Conservation (phyloP, 306 rosid genomes). For the Carpinus fangiana region DNA sequence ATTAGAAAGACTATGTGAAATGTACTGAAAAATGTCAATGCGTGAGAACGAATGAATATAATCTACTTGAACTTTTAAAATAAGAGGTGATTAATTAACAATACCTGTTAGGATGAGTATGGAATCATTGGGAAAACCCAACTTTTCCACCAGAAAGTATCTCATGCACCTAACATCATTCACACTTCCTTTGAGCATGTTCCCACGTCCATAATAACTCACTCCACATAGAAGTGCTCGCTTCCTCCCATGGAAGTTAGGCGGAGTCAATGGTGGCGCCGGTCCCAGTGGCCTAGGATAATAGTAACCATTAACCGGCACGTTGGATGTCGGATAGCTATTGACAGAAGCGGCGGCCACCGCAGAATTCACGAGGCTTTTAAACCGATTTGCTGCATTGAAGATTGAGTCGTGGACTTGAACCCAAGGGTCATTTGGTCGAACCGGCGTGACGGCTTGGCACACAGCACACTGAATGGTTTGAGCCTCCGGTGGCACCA, state of each 20-base stretch:
- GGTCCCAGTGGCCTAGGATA: slow-evolving; percentile 27
- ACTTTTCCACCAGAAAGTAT: slow-evolving; percentile 44
- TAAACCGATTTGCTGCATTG: neutral
- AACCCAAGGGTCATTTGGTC: neutral
- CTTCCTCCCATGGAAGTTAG: slow-evolving; percentile 36
- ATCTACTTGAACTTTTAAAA: no score
- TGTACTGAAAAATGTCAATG: no score
- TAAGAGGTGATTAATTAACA: no score
- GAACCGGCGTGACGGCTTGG: slow-evolving; percentile 33
- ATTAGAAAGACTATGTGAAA: no score
- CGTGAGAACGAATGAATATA: no score
- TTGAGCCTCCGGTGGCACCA: slow-evolving; percentile 34
- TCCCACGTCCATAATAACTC: slow-evolving; percentile 35
- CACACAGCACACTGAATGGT: slow-evolving; percentile 41
- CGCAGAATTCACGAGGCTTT: neutral
- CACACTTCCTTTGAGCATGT: slow-evolving; percentile 44
- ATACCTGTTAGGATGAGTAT: slow-evolving; percentile 63
- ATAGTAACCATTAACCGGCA: neutral
- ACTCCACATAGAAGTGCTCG: slow-evolving; percentile 56
- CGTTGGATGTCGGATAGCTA: neutral
- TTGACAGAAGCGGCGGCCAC: neutral
- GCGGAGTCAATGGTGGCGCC: slow-evolving; percentile 11
- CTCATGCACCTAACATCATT: slow-evolving; percentile 54
- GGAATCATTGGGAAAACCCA: slow-evolving; percentile 48
- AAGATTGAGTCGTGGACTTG: slow-evolving; percentile 7